phyloP scores from a whole-genome alignment of 257 asterid species.

The Solanum pimpinellifolium region DNA sequence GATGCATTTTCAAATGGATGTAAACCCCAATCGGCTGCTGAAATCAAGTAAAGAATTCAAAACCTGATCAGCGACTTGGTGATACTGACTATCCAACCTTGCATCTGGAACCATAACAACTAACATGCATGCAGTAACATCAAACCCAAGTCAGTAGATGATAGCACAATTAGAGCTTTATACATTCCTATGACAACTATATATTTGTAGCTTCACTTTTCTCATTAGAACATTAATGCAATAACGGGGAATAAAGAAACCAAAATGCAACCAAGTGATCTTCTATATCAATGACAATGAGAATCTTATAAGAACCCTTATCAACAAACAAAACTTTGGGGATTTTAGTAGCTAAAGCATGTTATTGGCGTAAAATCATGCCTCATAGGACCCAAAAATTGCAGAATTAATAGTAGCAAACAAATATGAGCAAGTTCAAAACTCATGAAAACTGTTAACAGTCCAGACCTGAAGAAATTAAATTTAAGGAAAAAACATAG shows the following conservation, averaged over 20 bases:
- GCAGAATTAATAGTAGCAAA: neutral
- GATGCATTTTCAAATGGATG: constrained; percentile 48
- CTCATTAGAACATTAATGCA: neutral
- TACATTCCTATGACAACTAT: neutral
- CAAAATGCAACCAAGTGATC: neutral
- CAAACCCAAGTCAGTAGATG: neutral
- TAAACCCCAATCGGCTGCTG: constrained; percentile 60
- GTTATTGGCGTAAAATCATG: neutral
- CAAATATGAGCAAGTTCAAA: neutral
- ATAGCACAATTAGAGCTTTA: neutral
- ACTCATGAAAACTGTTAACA: neutral
- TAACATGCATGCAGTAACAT: constrained; percentile 43
- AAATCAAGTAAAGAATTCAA: constrained; percentile 68
- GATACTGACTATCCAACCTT: constrained; percentile 64
- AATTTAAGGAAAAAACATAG: neutral
- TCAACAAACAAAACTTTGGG: neutral
- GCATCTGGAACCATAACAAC: constrained; percentile 95
- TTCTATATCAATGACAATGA: neutral
- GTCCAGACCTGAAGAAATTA: neutral
- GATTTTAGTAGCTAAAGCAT: neutral
- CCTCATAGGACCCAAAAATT: neutral
- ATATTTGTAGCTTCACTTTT: neutral
- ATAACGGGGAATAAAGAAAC: neutral
- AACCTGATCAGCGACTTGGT: constrained; percentile 60
- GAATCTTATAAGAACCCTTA: neutral